These are phyloP conservation scores for Cicer pinnatifidum DNA, from an alignment of 306 rosid species.

Conservation along the genomic window DNA sequence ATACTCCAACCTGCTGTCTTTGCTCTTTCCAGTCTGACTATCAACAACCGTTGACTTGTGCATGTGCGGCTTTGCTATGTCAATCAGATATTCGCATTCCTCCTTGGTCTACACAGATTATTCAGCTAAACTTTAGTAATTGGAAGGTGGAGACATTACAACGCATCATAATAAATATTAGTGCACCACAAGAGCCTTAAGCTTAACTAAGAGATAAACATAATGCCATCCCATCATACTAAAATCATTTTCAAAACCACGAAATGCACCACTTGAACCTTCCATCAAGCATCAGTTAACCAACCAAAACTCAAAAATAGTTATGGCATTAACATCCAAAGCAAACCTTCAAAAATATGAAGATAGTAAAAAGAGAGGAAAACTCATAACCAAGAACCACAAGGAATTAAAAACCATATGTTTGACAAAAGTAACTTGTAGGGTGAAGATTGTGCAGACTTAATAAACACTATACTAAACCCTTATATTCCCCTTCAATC, in stretches of 20 bases:
- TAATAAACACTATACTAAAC: constrained; percentile 16
- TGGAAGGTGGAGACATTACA: constrained; percentile 23
- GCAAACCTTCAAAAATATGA: constrained; percentile 5
- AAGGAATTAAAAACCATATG: constrained; percentile 29
- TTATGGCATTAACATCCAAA: background rate
- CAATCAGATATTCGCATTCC: constrained; percentile 84
- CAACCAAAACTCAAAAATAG: constrained; percentile 35
- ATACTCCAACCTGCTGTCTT: constrained; percentile 83
- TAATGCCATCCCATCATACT: constrained; percentile 21
- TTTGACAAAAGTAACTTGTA: background rate
- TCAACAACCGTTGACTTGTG: constrained; percentile 89
- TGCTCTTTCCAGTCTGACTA: constrained; percentile 90
- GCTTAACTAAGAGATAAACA: constrained; percentile 16
- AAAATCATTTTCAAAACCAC: constrained; percentile 19
- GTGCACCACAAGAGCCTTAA: constrained; percentile 29
- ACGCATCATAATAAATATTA: constrained; percentile 29
- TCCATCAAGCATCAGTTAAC: constrained; percentile 23
- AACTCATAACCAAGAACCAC: constrained; percentile 17
- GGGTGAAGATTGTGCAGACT: background rate
- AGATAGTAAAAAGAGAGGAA: constrained; percentile 10
- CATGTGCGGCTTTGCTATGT: constrained; percentile 82
- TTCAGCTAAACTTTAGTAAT: constrained; percentile 48
- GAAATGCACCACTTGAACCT: constrained; percentile 15
- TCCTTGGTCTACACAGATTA: constrained; percentile 71
- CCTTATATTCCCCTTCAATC: constrained; percentile 18